Percentiles rank a stretch among this genome's conserved stretches.
Evolutionary conservation across 2,329 filamentous ascomycete species (phyloP).

Genomic region (Penicillium sp.): DNA sequence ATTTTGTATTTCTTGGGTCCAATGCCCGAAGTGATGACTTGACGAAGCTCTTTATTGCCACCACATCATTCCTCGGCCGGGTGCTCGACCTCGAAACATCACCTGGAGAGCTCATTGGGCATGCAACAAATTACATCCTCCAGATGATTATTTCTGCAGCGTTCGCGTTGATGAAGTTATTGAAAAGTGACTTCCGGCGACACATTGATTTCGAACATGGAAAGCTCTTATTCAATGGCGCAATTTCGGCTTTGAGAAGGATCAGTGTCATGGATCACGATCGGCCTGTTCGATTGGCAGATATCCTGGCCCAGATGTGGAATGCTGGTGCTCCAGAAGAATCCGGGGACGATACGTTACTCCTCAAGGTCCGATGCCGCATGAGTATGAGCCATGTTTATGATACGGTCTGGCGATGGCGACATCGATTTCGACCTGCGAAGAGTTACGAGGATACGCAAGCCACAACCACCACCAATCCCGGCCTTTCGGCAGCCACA

Average conservation of each 20-base stretch:
- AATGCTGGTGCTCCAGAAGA: conserved; percentile 50
- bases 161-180: conserved; percentile 66
- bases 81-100: conserved; percentile 51
- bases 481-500: conserved; percentile 37
- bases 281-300: conserved; percentile 65
- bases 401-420: conserved; percentile 70
- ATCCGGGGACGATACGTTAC: conserved; percentile 49
- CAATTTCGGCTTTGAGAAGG: conserved; percentile 61
- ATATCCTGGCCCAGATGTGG: conserved; percentile 69
- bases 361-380: conserved; percentile 66
- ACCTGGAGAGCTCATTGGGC: conserved; percentile 54
- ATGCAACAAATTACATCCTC: conserved; percentile 65
- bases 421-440: conserved; percentile 67
- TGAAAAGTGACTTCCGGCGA: conserved; percentile 65
- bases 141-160: conserved; percentile 69
- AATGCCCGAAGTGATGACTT: conserved; percentile 49
- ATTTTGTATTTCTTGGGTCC: conserved; percentile 53
- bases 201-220: conserved; percentile 60
- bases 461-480: conserved; percentile 55
- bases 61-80: conserved; percentile 50
- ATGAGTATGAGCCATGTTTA: conserved; percentile 71
- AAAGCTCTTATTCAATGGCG: conserved; percentile 61
- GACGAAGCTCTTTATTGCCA: conserved; percentile 50
- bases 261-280: conserved; percentile 68
- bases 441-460: conserved; percentile 67